Evolutionary conservation across 2,329 filamentous ascomycete genomes (phyloP), one percentile per base, ranked within the genome.

Genomic region (Elsinoe batatas): DNA sequence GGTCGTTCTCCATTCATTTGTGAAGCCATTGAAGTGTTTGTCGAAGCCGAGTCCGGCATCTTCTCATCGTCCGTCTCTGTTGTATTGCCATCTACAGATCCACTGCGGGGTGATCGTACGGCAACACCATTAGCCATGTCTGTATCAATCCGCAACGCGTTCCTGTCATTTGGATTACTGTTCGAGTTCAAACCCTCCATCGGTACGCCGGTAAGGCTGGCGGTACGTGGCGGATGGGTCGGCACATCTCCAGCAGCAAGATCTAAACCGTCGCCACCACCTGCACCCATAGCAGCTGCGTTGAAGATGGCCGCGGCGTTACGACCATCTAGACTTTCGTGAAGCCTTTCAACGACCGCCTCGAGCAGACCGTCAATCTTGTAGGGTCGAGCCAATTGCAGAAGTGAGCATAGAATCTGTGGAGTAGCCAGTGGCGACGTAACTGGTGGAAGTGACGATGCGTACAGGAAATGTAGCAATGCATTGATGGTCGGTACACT

Each of bases 291-390:
- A 54, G 93, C 93, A 0, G 91, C 93, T 0, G 93, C 93, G 62
- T 98, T 98, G 76, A 98, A 98, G 0, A 98, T 91, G 5, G 93
- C 93, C 0, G 93, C 93, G 0, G 93, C 91, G 62, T 97, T 98
- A 46, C 91, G 81, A 47, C 88, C 93, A 68, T 98, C 93, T 3
- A 98, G 80, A 0, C 94, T 81, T 30, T 87, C 80, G 65, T 98
- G 93, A 0, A 98, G 77, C 6, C 91, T 82, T 69, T 97, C 90
- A 8, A 97, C 88, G 1, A 94, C 88, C 0, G 89, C 89, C 72
- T 98, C 93, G 1, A 97, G 76, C 1, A 98, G 79, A 0, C 93
- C 93, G 64, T 97, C 91, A 46, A 98, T 80, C 60, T 90, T 87
- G 68, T 98, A 98, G 0, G 93, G 91, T 3, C 93, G 83, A 0